These are phyloP conservation scores for Magnolia officinalis DNA, from an alignment of 164 flowering plant species.

Conservation along the genomic window DNA sequence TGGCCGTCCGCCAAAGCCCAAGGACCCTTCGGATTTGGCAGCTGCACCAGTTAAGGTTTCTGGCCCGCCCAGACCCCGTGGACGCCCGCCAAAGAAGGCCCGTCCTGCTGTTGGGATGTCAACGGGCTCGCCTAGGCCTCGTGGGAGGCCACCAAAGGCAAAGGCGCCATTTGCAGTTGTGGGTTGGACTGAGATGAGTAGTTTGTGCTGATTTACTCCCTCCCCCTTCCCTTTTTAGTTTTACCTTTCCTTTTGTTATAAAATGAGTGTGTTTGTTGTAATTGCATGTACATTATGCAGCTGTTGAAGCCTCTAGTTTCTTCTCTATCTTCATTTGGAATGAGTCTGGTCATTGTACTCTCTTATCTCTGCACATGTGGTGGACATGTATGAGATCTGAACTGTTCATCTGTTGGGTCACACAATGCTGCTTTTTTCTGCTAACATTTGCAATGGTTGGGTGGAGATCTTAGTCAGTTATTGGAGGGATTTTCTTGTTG, in stretches of 20 bases:
- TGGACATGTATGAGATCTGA: too few relatives aligned
- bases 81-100: constrained; percentile 72
- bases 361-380: too few relatives aligned
- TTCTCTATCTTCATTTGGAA: too few relatives aligned
- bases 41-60: neutral
- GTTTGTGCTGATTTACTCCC: too few relatives aligned
- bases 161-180: constrained; percentile 23
- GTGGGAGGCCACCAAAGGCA: constrained; percentile 70
- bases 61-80: constrained; percentile 37
- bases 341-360: too few relatives aligned
- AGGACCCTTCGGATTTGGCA: constrained; percentile 35
- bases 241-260: neutral
- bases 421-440: too few relatives aligned
- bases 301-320: neutral
- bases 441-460: too few relatives aligned
- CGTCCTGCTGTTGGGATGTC: constrained; percentile 12
- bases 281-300: constrained; percentile 33
- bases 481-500: too few relatives aligned
- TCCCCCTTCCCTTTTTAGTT: neutral
- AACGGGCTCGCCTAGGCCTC: constrained; percentile 23
- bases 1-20: constrained; percentile 61
- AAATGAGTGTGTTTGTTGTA: constrained; percentile 21
- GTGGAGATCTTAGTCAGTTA: too few relatives aligned
- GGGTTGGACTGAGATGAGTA: constrained; percentile 19
- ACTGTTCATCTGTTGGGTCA: too few relatives aligned